These are phyloP conservation scores for Trichomonascus vanleenenianus DNA, from an alignment of 805 yeast species.

Conservation along the genomic window DNA sequence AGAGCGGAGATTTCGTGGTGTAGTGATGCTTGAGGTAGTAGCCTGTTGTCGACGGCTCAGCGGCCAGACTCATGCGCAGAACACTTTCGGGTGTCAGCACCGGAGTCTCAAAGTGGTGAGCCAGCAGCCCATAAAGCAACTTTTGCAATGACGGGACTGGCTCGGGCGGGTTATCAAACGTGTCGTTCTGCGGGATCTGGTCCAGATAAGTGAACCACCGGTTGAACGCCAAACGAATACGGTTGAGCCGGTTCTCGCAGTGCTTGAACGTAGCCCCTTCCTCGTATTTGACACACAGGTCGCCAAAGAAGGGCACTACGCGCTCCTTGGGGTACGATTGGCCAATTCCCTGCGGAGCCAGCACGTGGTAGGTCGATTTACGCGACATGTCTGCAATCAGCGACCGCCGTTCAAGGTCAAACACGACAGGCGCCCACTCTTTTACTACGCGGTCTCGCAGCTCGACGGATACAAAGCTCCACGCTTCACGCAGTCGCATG, in stretches of 20 bases:
- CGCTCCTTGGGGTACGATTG: constrained; percentile 62
- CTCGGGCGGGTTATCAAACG: constrained; percentile 23
- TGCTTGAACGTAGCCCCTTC: constrained; percentile 38
- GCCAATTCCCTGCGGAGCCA: constrained; percentile 87
- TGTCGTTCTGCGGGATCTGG: constrained; percentile 38
- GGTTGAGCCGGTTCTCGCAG: constrained; percentile 56
- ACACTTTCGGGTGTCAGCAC: constrained; percentile 33
- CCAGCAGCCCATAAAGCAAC: constrained; percentile 40
- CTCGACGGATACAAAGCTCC: constrained; percentile 62
- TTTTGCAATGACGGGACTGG: constrained; percentile 30
- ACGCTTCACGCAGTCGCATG: constrained; percentile 60
- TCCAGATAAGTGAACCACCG: constrained; percentile 75
- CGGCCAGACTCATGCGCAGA: constrained; percentile 54
- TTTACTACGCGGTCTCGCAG: constrained; percentile 53
- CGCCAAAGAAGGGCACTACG: constrained; percentile 89
- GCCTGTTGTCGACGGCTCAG: constrained; percentile 56
- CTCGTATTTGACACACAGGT: constrained; percentile 49
- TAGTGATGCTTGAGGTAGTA: constrained; percentile 36
- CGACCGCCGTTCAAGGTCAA: constrained; percentile 75
- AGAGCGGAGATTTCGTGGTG: constrained; percentile 46
- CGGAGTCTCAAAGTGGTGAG: constrained; percentile 32
- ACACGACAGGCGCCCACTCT: constrained; percentile 91
- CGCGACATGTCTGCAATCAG: constrained; percentile 49
- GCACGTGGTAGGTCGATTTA: constrained; percentile 58
- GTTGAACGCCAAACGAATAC: constrained; percentile 62